Base-by-base conservation (phyloP, 2,329 filamentous ascomycete genomes). In the Metarhizium brunneum region DNA sequence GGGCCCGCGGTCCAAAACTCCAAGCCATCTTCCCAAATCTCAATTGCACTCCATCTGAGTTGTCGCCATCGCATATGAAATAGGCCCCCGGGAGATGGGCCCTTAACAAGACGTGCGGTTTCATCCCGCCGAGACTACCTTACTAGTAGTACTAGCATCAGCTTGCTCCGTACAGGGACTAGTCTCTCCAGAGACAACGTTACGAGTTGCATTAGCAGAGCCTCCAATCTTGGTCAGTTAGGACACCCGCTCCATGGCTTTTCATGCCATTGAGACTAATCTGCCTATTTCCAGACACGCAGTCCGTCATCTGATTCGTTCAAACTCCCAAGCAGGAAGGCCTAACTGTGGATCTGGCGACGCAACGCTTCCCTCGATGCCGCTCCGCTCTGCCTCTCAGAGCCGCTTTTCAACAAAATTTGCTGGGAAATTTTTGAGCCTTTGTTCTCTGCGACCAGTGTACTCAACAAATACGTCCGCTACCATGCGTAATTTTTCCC, bases 261-360 rank as follows among this genome's bases (percentile, higher is more conserved):
- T 35, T 35, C 32, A 47, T 47, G 43, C 16, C n/a, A 47, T 25
- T 47, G 43, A 47, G 43, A 47, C 43, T 47, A 30, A 48, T 47
- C n/a, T 10, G n/a, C 43, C n/a, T 47, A 20, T 30, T 48, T 48
- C 14, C 51, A 40, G 52, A 38, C 35, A 30, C 32, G 16, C 35
- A 36, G 42, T 43, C 25, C 18, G n/a, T 30, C 29, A 14, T 4
- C 20, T 43, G 38, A 47, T 45, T 45, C 45, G 48, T 48, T 47
- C 40, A 29, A 8, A 8, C 16, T 10, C 30, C 42, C 25, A 47
- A 51, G 50, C 56, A 57, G 20, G 35, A 52, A 47, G 48, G 54
- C 56, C 54, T 51, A 55, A 56, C 47, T 58, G 56, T 58, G 56
- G 56, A 58, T 56, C 56, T 18, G 35, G 29, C 32, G 14, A 52